Conservation (phyloP, 2,329 filamentous ascomycete species). For the Cryphonectria japonica region DNA sequence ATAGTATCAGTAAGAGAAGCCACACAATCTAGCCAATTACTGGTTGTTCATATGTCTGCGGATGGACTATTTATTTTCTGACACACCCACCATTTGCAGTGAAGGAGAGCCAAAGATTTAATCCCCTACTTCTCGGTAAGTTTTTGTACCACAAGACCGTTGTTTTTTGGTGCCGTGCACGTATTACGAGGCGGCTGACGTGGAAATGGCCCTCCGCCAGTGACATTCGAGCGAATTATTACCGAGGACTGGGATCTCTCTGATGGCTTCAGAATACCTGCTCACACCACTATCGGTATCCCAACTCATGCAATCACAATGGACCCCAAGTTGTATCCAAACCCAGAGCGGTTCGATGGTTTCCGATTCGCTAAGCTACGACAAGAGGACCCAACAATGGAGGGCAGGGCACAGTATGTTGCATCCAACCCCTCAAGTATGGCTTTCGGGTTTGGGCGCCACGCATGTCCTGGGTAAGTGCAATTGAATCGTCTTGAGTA, state of each 20-base stretch:
- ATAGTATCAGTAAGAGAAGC: slow-evolving; percentile 32
- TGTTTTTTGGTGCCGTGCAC: too few relatives aligned
- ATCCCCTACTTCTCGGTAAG: slow-evolving; percentile 39
- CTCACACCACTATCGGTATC: slow-evolving; percentile 47
- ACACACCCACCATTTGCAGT: slow-evolving; percentile 17
- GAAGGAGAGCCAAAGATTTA: slow-evolving; percentile 38
- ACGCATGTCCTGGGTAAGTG: slow-evolving; percentile 15
- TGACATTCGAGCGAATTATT: neutral
- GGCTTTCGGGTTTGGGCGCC: slow-evolving; percentile 18
- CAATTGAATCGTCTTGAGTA: too few relatives aligned
- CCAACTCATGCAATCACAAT: slow-evolving; percentile 42
- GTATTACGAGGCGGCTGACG: too few relatives aligned
- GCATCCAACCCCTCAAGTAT: slow-evolving; percentile 7
- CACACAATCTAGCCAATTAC: too few relatives aligned
- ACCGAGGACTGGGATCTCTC: slow-evolving; percentile 40
- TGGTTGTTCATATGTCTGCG: too few relatives aligned
- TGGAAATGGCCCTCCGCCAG: too few relatives aligned
- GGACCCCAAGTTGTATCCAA: slow-evolving; percentile 43
- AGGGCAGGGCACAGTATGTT: slow-evolving; percentile 16
- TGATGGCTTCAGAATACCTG: slow-evolving; percentile 55
- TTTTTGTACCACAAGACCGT: neutral
- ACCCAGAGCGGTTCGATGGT: slow-evolving; percentile 34
- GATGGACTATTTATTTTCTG: too few relatives aligned
- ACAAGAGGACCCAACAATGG: neutral
- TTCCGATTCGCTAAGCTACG: slow-evolving; percentile 11